Base-by-base conservation (phyloP, 2,329 filamentous ascomycete species). In the Cytospora leucostoma region DNA sequence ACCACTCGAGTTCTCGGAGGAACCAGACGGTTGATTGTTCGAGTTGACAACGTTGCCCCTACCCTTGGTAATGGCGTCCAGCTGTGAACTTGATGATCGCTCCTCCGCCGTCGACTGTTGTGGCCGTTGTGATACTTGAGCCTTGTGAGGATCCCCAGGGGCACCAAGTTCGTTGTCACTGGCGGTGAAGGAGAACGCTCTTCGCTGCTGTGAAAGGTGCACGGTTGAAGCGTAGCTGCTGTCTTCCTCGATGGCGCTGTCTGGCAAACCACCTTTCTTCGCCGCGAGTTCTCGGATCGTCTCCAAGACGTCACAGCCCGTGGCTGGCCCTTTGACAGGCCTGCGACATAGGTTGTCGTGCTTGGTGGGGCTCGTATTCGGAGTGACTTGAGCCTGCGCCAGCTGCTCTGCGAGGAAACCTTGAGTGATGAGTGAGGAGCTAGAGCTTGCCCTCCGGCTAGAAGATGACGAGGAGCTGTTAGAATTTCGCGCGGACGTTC, bases 191-290 rank as follows among this genome's bases (percentile, higher is more conserved):
- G 63, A 65, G 32, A 59, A 56, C 4, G 27, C 15, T 35, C 60
- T 60, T 11, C 47, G 47, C 2, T 35, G 15, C 12, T 38, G 54
- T 15, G 56, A 34, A 19, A 56, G 35, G 15, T 37, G 19, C n/a
- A 19, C 17, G 3, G 64, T 49, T 19, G 61, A 47, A 3, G 49
- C 58, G 56, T 63, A 65, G 13, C 50, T 58, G 11, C 59, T 59
- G 11, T 53, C 62, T 35, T 62, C 58, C 10, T 61, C 53, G 19
- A 65, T 37, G 8, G 56, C 64, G 13, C 58, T 38, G 13, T 65
- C 64, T 54, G 64, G 64, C 17, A 65, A 54, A 19, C 64, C 64
- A 17, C 64, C 61, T 32, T 65, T 65, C 52, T 54, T 37, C n/a
- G 33, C 59, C 12, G 59, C 53, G 15, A 65, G 53, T 17, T 65